phyloP scores from a whole-genome alignment of 208 protist genomes.

The Leishmania mexicana region DNA sequence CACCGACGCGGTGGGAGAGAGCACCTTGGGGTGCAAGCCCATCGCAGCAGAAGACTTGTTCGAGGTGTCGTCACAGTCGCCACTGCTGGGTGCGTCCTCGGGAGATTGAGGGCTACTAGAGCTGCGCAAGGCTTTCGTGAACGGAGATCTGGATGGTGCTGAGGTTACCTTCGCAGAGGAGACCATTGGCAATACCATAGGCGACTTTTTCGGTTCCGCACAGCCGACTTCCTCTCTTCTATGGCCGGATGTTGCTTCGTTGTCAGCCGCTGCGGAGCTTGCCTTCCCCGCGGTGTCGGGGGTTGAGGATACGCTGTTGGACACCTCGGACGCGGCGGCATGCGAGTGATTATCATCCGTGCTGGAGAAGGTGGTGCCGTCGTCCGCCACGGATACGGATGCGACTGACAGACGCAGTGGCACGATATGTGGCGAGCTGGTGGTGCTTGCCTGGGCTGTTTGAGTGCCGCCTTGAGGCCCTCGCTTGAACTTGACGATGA shows the following conservation, averaged over 20 bases:
- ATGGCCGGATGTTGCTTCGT: neutral
- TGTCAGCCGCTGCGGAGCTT: neutral
- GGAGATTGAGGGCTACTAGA: neutral
- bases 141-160: neutral
- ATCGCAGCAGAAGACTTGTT: neutral
- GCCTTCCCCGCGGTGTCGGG: too few species aligned
- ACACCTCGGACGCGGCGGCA: neutral
- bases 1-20: neutral
- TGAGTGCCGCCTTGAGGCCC: constrained; percentile 14
- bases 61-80: neutral
- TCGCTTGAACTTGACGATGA: constrained; percentile 88
- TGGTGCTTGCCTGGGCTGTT: neutral
- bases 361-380: neutral
- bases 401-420: neutral
- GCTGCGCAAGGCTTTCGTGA: neutral
- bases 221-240: neutral
- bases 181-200: neutral
- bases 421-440: neutral
- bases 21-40: neutral
- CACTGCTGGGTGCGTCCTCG: neutral
- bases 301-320: neutral
- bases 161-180: neutral
- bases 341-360: neutral
- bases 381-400: neutral
- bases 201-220: neutral